Evolutionary conservation across 2,329 filamentous ascomycete genomes (phyloP).

Genomic region (Clarireedia hainanense): DNA sequence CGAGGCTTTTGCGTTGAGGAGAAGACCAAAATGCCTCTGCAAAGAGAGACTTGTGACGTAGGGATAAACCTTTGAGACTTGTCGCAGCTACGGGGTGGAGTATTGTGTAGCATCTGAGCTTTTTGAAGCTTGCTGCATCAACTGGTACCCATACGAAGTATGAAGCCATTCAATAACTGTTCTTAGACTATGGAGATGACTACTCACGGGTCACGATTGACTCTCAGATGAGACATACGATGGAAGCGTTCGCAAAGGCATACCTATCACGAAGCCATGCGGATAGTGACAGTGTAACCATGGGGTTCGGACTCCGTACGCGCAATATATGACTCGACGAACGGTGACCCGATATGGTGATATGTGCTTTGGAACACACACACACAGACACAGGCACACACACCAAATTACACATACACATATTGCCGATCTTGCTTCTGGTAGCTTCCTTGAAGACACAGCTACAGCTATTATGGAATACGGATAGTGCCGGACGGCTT

Average conservation of each 20-base stretch:
- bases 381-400: too few relatives aligned
- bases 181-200: background rate
- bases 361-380: background rate
- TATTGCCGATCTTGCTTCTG: constrained; percentile 2
- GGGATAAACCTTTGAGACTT: background rate
- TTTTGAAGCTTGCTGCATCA: background rate
- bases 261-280: background rate
- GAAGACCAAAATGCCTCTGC: background rate
- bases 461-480: background rate
- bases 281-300: background rate
- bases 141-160: background rate
- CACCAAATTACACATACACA: too few relatives aligned
- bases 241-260: background rate
- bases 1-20: background rate
- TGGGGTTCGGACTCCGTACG: background rate
- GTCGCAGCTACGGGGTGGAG: background rate
- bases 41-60: background rate
- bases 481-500: constrained; percentile 8
- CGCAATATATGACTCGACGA: background rate
- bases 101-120: background rate
- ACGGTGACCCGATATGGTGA: constrained; percentile 4
- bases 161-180: background rate
- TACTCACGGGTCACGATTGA: background rate
- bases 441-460: constrained; percentile 1
- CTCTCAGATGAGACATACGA: background rate